Evolutionary conservation across 2,329 filamentous ascomycete species (phyloP).

Genomic region (Diaporthe ampelina): DNA sequence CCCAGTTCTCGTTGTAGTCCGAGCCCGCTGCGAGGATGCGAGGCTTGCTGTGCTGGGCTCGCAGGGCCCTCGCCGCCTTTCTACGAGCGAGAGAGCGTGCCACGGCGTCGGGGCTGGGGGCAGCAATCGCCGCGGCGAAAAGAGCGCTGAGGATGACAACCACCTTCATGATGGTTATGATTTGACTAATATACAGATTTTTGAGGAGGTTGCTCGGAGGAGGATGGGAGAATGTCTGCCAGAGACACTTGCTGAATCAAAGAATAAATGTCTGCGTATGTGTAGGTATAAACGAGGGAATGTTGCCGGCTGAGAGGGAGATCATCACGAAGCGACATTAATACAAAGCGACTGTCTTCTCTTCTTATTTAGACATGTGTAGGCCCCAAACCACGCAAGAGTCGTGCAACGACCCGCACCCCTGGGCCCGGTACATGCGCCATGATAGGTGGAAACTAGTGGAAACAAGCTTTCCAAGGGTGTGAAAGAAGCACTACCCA

Average conservation of each 20-base stretch:
- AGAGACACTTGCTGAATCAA: neutral
- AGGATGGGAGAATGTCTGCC: neutral
- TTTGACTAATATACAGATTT: neutral
- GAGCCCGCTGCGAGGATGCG: neutral
- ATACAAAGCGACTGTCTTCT: neutral
- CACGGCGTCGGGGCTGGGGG: constrained; percentile 75
- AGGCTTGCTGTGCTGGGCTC: neutral
- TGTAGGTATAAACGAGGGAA: constrained; percentile 1
- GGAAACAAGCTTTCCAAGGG: constrained; percentile 14
- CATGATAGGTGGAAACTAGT: constrained; percentile 23
- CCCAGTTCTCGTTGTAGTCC: constrained; percentile 62
- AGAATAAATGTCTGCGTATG: neutral
- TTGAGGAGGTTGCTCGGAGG: neutral
- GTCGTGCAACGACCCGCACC: neutral
- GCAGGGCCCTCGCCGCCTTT: constrained; percentile 9
- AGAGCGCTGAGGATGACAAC: constrained; percentile 24
- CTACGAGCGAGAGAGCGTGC: constrained; percentile 32
- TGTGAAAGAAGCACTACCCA: constrained; percentile 7
- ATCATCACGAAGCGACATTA: too few species aligned
- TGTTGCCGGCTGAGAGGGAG: neutral
- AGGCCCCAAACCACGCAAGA: neutral
- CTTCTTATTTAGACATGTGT: neutral
- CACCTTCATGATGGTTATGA: constrained; percentile 16
- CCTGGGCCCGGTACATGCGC: neutral
- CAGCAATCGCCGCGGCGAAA: constrained; percentile 25